Base-by-base conservation (phyloP, 2,329 filamentous ascomycete species). In the Rhynchosporium agropyri region DNA sequence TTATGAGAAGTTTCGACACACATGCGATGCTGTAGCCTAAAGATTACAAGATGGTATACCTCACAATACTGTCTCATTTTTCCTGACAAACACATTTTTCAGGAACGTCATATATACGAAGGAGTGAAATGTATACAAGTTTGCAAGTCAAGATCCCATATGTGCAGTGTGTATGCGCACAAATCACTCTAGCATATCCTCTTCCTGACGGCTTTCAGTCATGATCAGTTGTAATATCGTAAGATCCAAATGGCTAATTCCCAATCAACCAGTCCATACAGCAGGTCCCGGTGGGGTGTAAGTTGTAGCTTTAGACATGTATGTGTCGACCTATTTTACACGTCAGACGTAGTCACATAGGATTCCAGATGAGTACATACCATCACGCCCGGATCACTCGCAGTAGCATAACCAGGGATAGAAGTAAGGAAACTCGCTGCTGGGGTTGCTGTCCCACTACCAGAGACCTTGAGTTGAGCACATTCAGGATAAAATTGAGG, bases 401-500 rank as follows among this genome's bases (percentile, higher is more conserved):
- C 56, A 29, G 61, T 48, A 43, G 66, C 67, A 54, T 69, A 69
- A 4, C 62, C 67, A 4, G 69, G 69, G 63, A 71, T 70, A n/a
- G 61, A 53, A n/a, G 67, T 67, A 59, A 71, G 58, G 58, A 53
- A 70, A 29, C n/a, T 42, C 5, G 62, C 65, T 26, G 36, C 38
- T 0, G 82, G 81, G 7, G 71, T 69, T 3, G 75, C 78, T 10
- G 73, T 77, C 9, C 83, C 82, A 36, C 75, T 77, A 26, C 82
- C 82, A 3, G 79, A 79, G 12, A 85, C 78, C 20, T 73, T 77
- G 50, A 84, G 71, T 71, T 85, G 82, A 0, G 81, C 82, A 67
- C 83, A 85, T 73, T 85, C 83, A 12, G 82, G 79, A 69, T 84
- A 84, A 73, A 83, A 83, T 70, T 83, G 81, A 62, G 76, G 79